Conservation (phyloP, 2,329 filamentous ascomycete species). For the Neonectria ditissima region DNA sequence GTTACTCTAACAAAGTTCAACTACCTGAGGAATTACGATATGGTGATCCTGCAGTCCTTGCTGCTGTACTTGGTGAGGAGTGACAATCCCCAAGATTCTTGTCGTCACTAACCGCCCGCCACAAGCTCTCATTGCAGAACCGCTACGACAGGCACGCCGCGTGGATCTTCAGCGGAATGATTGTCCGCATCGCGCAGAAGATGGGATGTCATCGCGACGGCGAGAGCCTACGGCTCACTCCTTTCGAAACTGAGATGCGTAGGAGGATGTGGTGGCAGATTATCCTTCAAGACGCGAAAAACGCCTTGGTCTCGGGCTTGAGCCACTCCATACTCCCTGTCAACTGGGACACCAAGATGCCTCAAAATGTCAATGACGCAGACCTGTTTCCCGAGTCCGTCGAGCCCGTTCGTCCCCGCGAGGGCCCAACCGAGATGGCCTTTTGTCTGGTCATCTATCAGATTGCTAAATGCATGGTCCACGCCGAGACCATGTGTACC, state of each 20-base stretch:
- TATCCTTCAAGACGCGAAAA: constrained; percentile 66
- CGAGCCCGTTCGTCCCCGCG: constrained; percentile 60
- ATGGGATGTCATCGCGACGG: constrained; percentile 74
- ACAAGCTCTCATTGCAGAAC: constrained; percentile 64
- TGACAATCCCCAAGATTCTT: background rate
- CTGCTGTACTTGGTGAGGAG: constrained; percentile 64
- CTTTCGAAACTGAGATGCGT: constrained; percentile 74
- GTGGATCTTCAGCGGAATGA: constrained; percentile 69
- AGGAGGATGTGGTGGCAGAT: constrained; percentile 74
- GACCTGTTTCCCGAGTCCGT: constrained; percentile 65
- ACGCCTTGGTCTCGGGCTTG: constrained; percentile 66
- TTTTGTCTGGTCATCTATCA: constrained; percentile 63
- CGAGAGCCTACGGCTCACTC: constrained; percentile 62
- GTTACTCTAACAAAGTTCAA: constrained; percentile 59
- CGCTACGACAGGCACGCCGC: constrained; percentile 67
- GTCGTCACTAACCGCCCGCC: constrained; percentile 22
- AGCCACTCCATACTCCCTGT: constrained; percentile 60
- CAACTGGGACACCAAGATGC: constrained; percentile 65
- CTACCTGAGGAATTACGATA: constrained; percentile 67
- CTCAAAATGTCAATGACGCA: constrained; percentile 68
- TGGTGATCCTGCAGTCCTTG: constrained; percentile 67
- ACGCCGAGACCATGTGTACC: background rate
- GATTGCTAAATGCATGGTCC: constrained; percentile 59
- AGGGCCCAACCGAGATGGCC: constrained; percentile 70
- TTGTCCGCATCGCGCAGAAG: constrained; percentile 73